These are phyloP conservation scores for Mimosa pudica DNA, from an alignment of 306 rosid species.

Conservation along the genomic window DNA sequence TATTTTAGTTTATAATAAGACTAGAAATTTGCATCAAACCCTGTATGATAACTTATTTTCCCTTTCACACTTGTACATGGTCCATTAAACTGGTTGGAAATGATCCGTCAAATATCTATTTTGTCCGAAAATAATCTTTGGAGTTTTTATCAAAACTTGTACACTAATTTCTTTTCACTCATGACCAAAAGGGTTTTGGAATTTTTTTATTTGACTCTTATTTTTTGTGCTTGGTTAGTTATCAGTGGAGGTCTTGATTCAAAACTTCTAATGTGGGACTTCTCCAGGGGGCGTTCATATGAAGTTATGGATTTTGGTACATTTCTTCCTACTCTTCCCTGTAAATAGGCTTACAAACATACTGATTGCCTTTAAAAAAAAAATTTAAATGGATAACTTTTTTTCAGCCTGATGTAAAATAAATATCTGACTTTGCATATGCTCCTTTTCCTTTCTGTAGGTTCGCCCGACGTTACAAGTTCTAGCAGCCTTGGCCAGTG, in stretches of 20 bases:
- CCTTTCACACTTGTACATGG: background rate
- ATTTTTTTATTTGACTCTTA: background rate
- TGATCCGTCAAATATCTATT: background rate
- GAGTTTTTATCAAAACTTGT: background rate
- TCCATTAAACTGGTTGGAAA: conserved; percentile 10
- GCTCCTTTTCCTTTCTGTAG: conserved; percentile 47
- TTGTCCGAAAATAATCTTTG: background rate
- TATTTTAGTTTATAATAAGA: background rate
- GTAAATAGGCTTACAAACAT: conserved; percentile 1
- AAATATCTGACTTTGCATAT: conserved; percentile 2
- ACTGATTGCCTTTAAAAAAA: background rate
- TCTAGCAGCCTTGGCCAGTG: conserved; percentile 55
- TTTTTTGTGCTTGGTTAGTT: conserved; percentile 49
- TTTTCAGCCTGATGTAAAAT: background rate
- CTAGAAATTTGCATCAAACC: background rate
- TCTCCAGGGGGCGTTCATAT: conserved; percentile 79
- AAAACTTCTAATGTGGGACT: conserved; percentile 86
- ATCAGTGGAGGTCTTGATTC: conserved; percentile 95
- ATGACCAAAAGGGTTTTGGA: conserved; percentile 5
- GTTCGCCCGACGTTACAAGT: conserved; percentile 47
- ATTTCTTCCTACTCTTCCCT: conserved; percentile 20
- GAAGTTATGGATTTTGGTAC: conserved; percentile 73
- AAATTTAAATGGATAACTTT: background rate
- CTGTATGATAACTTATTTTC: background rate
- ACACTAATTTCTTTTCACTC: background rate